These are phyloP conservation scores for Nematocida displodere DNA, from an alignment of 371 early-diverging fungal species.

Conservation along the genomic window DNA sequence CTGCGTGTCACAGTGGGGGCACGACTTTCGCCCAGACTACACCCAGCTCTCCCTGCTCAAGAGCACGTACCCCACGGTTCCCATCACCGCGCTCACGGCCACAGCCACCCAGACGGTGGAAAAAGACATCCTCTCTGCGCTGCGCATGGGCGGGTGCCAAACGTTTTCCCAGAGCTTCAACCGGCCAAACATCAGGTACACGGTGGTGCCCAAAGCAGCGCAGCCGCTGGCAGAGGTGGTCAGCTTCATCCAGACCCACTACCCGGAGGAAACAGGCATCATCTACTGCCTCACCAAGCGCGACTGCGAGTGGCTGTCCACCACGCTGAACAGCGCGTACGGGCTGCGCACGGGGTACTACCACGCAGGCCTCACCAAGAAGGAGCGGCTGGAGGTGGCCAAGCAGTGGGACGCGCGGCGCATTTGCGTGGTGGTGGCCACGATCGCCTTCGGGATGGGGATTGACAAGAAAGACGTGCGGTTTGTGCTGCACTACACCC, in stretches of 20 bases:
- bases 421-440: conserved; percentile 85
- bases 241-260: conserved; percentile 70
- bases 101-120: conserved; percentile 86
- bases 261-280: conserved; percentile 77
- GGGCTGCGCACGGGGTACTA: conserved; percentile 70
- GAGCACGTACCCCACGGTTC: conserved; percentile 72
- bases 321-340: conserved; percentile 67
- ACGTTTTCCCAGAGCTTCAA: conserved; percentile 79
- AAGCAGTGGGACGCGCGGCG: conserved; percentile 71
- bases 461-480: conserved; percentile 97
- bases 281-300: conserved; percentile 83
- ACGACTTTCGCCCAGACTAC: conserved; percentile 73
- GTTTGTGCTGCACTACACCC: conserved; percentile 87
- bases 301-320: conserved; percentile 79
- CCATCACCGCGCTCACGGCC: conserved; percentile 93
- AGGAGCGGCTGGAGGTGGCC: conserved; percentile 77
- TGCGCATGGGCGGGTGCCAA: conserved; percentile 45
- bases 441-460: conserved; percentile 87
- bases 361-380: conserved; percentile 83
- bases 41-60: conserved; percentile 64
- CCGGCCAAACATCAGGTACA: conserved; percentile 67
- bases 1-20: conserved; percentile 91
- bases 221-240: conserved; percentile 70
- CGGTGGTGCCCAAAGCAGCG: conserved; percentile 69
- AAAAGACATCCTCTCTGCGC: conserved; percentile 65